Evolutionary conservation across 2,329 filamentous ascomycete genomes (phyloP).

Genomic region (Sclerotiophoma versabilis): DNA sequence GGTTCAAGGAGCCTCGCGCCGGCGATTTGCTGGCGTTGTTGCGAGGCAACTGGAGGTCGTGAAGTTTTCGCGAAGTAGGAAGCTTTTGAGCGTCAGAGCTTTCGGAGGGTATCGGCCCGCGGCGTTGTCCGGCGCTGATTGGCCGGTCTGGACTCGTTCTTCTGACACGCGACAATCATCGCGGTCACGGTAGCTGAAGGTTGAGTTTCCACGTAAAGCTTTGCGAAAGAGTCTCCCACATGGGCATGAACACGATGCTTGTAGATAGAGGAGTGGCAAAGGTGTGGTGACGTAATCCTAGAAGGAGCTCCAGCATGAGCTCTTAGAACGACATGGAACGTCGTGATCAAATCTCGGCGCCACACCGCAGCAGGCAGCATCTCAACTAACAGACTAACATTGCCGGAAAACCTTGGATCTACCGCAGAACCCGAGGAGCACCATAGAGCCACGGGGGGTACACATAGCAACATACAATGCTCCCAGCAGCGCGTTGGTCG

Average conservation of each 20-base stretch:
- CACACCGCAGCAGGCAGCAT: conserved; percentile 1
- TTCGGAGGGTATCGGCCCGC: conserved; percentile 13
- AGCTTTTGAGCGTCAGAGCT: conserved; percentile 13
- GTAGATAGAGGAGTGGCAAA: not conserved
- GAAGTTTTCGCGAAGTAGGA: conserved; percentile 12
- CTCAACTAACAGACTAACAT: not conserved
- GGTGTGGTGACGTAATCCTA: conserved; percentile 6
- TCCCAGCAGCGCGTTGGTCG: conserved; percentile 36
- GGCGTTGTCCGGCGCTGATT: conserved; percentile 9
- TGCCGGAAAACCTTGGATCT: too few relatives aligned
- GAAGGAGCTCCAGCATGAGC: not conserved
- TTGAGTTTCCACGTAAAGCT: too few relatives aligned
- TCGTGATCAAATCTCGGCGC: not conserved
- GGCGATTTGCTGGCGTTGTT: conserved; percentile 8
- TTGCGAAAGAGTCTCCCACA: not conserved
- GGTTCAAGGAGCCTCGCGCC: conserved; percentile 4
- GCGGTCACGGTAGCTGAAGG: not conserved
- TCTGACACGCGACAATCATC: not conserved
- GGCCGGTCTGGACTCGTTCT: not conserved
- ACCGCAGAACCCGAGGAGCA: too few relatives aligned
- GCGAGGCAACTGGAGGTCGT: conserved; percentile 3
- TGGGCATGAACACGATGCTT: not conserved
- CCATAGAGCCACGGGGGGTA: too few relatives aligned
- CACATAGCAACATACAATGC: conserved; percentile 22
- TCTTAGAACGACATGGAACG: conserved; percentile 8